Evolutionary conservation across 345 rosid species (phyloP).

Genomic region (Eucalyptus grandis): DNA sequence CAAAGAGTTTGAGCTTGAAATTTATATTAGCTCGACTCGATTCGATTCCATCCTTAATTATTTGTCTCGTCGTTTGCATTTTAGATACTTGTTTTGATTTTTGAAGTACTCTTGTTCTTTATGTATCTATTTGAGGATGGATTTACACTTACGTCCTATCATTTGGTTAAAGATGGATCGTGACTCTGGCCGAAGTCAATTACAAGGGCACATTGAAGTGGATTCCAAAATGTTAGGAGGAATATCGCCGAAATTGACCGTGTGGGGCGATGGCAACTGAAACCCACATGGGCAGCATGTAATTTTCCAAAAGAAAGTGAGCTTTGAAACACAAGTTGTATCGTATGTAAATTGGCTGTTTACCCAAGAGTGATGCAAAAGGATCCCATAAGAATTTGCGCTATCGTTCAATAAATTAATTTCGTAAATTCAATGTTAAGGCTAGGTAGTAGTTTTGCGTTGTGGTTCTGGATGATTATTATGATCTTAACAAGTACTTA

Average conservation of each 20-base stretch:
- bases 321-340: neutral
- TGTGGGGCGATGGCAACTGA: neutral
- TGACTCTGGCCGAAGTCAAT: neutral
- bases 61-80: neutral
- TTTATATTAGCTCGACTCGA: fast-evolving
- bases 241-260: neutral
- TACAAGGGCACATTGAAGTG: neutral
- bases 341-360: neutral
- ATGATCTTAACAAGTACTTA: neutral
- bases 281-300: neutral
- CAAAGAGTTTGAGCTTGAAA: neutral
- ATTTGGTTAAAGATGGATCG: neutral
- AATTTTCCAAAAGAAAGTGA: neutral
- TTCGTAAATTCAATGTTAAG: neutral
- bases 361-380: neutral
- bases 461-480: neutral
- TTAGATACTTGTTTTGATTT: neutral
- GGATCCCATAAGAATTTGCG: neutral
- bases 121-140: neutral
- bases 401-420: neutral
- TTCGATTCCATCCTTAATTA: neutral
- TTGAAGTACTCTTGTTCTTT: neutral
- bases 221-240: neutral
- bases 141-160: neutral
- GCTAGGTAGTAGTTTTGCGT: neutral